Evolutionary conservation across 2,329 filamentous ascomycete species (phyloP).

Genomic region (Sarocladium strictum): DNA sequence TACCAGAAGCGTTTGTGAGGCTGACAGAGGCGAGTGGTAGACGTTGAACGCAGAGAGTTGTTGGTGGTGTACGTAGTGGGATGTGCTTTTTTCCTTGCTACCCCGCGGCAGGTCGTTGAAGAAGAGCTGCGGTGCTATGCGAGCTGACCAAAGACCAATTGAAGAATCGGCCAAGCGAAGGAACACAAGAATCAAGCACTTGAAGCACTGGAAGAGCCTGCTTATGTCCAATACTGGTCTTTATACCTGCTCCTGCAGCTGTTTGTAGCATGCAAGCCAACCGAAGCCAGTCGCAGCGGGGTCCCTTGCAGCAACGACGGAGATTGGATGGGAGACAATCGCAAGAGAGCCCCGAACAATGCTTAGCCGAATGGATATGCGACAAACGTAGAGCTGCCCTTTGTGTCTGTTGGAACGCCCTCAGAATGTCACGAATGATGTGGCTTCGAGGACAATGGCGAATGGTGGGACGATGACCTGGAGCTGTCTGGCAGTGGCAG

Average conservation of each 20-base stretch:
- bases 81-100: slow-evolving; percentile 7
- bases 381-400: neutral
- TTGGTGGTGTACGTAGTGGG: slow-evolving; percentile 8
- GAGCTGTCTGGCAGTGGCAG: neutral
- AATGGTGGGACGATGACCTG: neutral
- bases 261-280: neutral
- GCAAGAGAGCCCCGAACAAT: neutral
- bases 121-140: neutral
- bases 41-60: neutral
- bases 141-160: neutral
- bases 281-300: neutral
- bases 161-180: neutral
- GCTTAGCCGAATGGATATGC: neutral
- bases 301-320: slow-evolving; percentile 1
- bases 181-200: neutral
- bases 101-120: slow-evolving; percentile 1
- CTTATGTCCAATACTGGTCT: neutral
- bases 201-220: neutral
- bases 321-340: neutral
- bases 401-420: neutral
- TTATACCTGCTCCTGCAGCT: neutral
- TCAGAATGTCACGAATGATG: neutral
- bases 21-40: neutral
- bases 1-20: neutral
- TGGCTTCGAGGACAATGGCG: neutral